Evolutionary conservation across 441 rosid species (phyloP).

Genomic region (Biscutella laevigata): DNA sequence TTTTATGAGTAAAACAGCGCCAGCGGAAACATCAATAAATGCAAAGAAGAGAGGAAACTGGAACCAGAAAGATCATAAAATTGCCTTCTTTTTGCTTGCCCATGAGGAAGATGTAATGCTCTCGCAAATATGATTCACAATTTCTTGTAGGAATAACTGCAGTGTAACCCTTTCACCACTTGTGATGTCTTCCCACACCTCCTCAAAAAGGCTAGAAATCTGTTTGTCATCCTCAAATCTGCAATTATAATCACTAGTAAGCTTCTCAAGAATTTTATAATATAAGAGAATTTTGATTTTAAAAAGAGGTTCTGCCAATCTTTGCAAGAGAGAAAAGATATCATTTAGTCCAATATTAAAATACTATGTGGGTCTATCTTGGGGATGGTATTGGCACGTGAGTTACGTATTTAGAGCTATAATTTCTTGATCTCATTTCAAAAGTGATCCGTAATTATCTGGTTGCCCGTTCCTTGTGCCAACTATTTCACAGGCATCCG

Average conservation of each 20-base stretch:
- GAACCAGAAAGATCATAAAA: constrained; percentile 6
- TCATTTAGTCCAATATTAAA: not conserved
- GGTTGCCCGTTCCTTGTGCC: constrained; percentile 1
- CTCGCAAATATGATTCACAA: constrained; percentile 65
- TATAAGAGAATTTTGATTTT: not conserved
- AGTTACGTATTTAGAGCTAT: not conserved
- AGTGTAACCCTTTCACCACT: constrained; percentile 80
- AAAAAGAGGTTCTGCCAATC: not conserved
- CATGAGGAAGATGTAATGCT: constrained; percentile 79
- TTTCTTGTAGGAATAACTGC: constrained; percentile 77
- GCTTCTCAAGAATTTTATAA: not conserved
- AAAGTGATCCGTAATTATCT: not conserved
- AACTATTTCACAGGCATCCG: constrained; percentile 7
- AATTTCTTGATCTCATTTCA: not conserved
- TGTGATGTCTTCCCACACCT: constrained; percentile 89
- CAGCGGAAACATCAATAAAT: not conserved
- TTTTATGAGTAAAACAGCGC: constrained; percentile 8
- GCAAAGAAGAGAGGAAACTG: not conserved
- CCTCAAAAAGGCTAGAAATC: constrained; percentile 82
- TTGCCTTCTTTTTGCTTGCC: constrained; percentile 82
- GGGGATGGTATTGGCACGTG: not conserved
- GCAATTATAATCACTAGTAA: constrained; percentile 18
- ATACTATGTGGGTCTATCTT: not conserved
- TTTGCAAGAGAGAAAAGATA: not conserved
- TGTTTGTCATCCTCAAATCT: constrained; percentile 94